Evolutionary conservation across 2,329 filamentous ascomycete genomes (phyloP), one percentile per base, ranked within the genome.

Genomic region (Botrytis medusae): DNA sequence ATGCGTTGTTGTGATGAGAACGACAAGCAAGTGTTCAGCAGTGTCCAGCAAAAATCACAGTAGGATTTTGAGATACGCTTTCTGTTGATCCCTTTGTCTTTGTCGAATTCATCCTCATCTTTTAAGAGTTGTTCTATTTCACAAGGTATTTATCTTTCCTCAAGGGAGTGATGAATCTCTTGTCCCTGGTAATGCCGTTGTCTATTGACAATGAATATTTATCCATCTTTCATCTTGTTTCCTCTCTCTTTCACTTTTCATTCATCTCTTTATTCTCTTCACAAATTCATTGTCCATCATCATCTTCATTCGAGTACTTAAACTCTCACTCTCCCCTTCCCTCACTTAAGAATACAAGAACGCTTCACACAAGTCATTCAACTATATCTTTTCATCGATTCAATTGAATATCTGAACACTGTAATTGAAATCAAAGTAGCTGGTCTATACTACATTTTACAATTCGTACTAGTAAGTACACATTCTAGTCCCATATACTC

Each of bases 391-490:
- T 20, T 7, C 9, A 40, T 57, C 10, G 9, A 68, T 42, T 14
- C 9, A 32, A 42, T 2, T 29, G 9, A 51, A 42, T 25, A 9
- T 2, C 20, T 18, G 4, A 9, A 42, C 6, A 12, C 25, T 40
- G 6, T 18, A 44, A 29, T 6, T 42, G 22, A 40, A 42, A 18
- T 57, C 14, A 16, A 14, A 42, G 48, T 57, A 68, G 64, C 48
- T 68, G 48, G 64, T 40, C 64, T 68, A 68, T 34, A 29, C 51
- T 57, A 25, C 22, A 37, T 29, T 32, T 10, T 42, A 16, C 2
- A 37, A n/a, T 51, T 29, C 32, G 25, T 54, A 29, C 18, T 68
- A 29, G 64, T 68, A 57, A 68, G 64, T 68, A 42, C 34, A 57
- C 22, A 25, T 34, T 54, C 46, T 2, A 34, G 5, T 68, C 40